Evolutionary conservation across 352 stramenopile species (phyloP), one percentile per base, ranked within the genome.

Genomic region (Globisporangium splendens): DNA sequence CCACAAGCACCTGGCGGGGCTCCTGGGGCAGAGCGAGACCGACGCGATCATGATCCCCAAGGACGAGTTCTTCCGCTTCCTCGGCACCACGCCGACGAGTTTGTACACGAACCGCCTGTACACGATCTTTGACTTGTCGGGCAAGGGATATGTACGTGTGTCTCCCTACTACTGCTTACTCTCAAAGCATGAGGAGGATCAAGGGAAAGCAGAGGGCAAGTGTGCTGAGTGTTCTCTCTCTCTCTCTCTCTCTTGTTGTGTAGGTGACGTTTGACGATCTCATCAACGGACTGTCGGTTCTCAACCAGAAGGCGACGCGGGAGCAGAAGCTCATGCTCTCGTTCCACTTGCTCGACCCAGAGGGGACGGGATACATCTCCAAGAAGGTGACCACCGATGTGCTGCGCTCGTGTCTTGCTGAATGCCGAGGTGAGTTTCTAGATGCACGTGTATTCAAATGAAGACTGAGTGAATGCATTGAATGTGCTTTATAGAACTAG

Each of bases 271-370:
- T 95, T 53, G 78, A 91, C 31, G 82, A 92, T 46, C 67, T 95
- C 56, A 82, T 93, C 61, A 87, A 84, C 54, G 86, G 83, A 1
- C 64, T 95, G 47, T 86, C 83, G 22, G 70, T 95, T 31, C 69
- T 95, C 46, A 95, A 83, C 65, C 83, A 92, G 63, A 92, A 95
- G 54, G 86, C 86, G 4, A 87, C 83, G 33, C 83, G 83, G 47
- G 86, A 95, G 66, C 83, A 95, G 61, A 95, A 95, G 67, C 72
- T 95, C 41, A 78, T 90, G 70, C 66, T 95, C 51, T 91, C 86
- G 39, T 95, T 95, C 69, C 88, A 92, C 54, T 52, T 92, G 56
- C 66, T 95, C 39, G 86, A 95, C 62, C 79, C 78, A 0, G 68
- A 89, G n/a, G 78, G 78, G 51, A 89, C 77, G 39, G 86, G 86